Conservation (phyloP, 306 rosid genomes). For the Medicago lupulina region DNA sequence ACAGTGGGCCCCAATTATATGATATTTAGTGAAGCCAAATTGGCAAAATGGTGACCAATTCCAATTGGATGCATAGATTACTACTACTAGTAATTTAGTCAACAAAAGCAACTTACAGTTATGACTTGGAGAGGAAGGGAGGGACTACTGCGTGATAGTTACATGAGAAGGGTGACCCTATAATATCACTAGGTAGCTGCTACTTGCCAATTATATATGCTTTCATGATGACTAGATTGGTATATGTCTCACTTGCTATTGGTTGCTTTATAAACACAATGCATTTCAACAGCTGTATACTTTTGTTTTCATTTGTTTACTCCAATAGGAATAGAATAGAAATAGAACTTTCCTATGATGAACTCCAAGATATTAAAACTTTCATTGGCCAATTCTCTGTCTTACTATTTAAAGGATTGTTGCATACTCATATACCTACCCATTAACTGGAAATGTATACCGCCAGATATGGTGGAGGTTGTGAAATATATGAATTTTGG, state of each 20-base stretch:
- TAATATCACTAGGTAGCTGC: not conserved
- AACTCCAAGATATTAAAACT: too few relatives aligned
- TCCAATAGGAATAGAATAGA: slow-evolving; percentile 33
- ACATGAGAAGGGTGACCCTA: slow-evolving; percentile 6
- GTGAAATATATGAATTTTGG: too few relatives aligned
- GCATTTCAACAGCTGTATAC: slow-evolving; percentile 33
- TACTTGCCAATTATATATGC: slow-evolving; percentile 17
- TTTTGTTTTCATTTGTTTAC: slow-evolving; percentile 28
- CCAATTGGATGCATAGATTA: slow-evolving; percentile 1
- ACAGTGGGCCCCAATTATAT: slow-evolving; percentile 37
- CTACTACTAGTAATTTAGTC: slow-evolving; percentile 41
- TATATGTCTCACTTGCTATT: slow-evolving; percentile 25
- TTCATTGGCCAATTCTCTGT: too few relatives aligned
- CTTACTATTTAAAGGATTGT: too few relatives aligned
- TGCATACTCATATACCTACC: too few relatives aligned
- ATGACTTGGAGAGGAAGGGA: not conserved
- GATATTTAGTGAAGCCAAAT: not conserved
- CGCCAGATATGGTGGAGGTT: too few relatives aligned
- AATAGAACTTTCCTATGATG: slow-evolving; percentile 30
- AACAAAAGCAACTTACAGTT: slow-evolving; percentile 58
- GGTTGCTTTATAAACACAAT: slow-evolving; percentile 40
- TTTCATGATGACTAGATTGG: slow-evolving; percentile 45
- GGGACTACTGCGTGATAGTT: not conserved
- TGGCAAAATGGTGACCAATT: slow-evolving; percentile 29
- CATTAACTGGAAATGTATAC: too few relatives aligned